These are phyloP conservation scores for Casuarina equisetifolia DNA, from an alignment of 306 rosid species.

Conservation along the genomic window DNA sequence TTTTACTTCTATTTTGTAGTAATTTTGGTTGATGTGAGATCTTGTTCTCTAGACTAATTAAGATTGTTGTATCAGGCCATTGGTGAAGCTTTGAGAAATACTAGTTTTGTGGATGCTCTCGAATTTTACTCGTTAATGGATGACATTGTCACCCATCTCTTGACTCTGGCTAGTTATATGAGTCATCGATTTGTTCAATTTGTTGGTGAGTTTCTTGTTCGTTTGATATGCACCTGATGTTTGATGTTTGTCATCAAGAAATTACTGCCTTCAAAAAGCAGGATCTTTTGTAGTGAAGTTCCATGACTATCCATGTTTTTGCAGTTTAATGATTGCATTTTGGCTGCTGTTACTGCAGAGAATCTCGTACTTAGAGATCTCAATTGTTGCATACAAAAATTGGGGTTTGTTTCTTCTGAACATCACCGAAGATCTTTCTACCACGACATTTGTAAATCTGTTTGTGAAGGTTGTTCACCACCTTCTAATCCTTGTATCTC, in stretches of 20 bases:
- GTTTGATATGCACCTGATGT: background rate
- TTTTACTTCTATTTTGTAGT: background rate
- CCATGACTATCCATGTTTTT: slow-evolving; percentile 9
- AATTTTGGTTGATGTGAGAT: background rate
- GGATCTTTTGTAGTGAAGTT: slow-evolving; percentile 15
- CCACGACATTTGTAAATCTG: slow-evolving; percentile 21
- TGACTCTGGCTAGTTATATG: slow-evolving; percentile 49
- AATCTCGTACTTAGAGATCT: slow-evolving; percentile 60
- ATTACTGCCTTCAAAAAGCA: background rate
- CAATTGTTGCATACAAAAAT: slow-evolving; percentile 26
- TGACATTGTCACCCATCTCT: slow-evolving; percentile 45
- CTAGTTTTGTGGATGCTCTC: slow-evolving; percentile 18
- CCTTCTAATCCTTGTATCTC: slow-evolving; percentile 28
- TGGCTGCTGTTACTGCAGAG: slow-evolving; percentile 54
- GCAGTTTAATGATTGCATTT: slow-evolving; percentile 22
- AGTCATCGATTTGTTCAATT: slow-evolving; percentile 46
- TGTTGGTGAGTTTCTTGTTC: slow-evolving; percentile 46
- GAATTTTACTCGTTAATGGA: slow-evolving; percentile 47
- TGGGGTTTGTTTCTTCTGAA: slow-evolving; percentile 32
- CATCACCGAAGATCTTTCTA: slow-evolving; percentile 25
- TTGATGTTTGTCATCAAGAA: background rate
- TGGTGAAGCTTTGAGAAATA: slow-evolving; percentile 32
- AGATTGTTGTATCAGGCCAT: slow-evolving; percentile 40
- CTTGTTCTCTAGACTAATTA: slow-evolving; percentile 12
- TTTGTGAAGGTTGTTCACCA: slow-evolving; percentile 29